Evolutionary conservation across 345 rosid species (phyloP).

Genomic region (Cochlearia excelsa): DNA sequence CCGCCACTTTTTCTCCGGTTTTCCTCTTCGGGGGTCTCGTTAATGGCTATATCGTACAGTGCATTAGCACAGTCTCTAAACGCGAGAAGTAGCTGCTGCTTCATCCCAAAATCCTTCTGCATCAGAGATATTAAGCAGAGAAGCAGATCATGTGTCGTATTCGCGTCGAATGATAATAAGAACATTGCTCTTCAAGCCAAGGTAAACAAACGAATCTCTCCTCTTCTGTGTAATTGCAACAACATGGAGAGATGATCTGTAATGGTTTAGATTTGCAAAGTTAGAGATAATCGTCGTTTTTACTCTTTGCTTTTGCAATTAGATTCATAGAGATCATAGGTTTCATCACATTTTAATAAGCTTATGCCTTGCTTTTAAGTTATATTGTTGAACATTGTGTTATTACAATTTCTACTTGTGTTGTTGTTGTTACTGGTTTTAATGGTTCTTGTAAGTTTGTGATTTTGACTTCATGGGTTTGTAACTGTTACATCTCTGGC

Average conservation of each 20-base stretch:
- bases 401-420: background rate
- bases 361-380: no score
- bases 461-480: conserved; percentile 22
- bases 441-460: background rate
- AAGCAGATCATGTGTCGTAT: conserved; percentile 14
- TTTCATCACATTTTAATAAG: no score
- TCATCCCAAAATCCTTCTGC: background rate
- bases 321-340: no score
- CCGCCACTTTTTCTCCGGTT: no score
- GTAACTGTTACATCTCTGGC: conserved; percentile 50
- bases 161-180: conserved; percentile 25
- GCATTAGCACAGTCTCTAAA: no score
- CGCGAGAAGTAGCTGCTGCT: background rate
- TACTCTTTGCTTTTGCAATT: no score
- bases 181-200: conserved; percentile 26
- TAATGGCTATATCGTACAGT: no score
- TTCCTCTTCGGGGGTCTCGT: no score
- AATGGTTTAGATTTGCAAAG: no score
- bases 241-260: no score
- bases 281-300: no score
- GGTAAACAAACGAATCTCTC: conserved; percentile 16
- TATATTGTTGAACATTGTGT: background rate
- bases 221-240: background rate
- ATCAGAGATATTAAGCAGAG: background rate
- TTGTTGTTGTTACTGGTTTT: background rate